These are phyloP conservation scores for Rosellinia necatrix DNA, from an alignment of 2,329 filamentous ascomycete species.

Conservation along the genomic window DNA sequence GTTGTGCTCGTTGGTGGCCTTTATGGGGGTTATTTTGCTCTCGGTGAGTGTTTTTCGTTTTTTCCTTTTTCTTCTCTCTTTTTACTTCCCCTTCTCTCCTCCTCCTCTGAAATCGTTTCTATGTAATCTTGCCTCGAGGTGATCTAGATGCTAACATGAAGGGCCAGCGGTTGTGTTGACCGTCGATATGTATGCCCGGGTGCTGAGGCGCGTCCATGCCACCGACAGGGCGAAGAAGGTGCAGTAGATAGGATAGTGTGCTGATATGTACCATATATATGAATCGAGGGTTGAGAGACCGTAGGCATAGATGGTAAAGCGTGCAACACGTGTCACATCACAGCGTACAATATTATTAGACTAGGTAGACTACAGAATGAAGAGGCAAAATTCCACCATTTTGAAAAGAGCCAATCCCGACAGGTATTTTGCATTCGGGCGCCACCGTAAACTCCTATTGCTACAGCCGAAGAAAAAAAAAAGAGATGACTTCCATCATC, in stretches of 20 bases:
- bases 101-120: too few species aligned
- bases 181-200: slow-evolving; percentile 59
- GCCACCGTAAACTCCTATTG: slow-evolving; percentile 26
- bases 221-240: slow-evolving; percentile 46
- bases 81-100: not conserved
- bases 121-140: too few species aligned
- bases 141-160: not conserved
- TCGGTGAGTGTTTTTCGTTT: slow-evolving; percentile 51
- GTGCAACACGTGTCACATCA: slow-evolving; percentile 5
- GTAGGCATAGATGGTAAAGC: too few species aligned
- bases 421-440: slow-evolving; percentile 22
- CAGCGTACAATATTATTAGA: slow-evolving; percentile 4
- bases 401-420: slow-evolving; percentile 7
- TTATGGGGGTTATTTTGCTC: slow-evolving; percentile 56
- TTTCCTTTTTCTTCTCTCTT: not conserved
- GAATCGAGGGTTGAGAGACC: not conserved
- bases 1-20: slow-evolving; percentile 51
- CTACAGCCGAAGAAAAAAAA: slow-evolving; percentile 26
- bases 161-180: slow-evolving; percentile 53
- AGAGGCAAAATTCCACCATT: not conserved
- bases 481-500: slow-evolving; percentile 8
- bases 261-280: not conserved
- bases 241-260: slow-evolving; percentile 42
- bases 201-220: slow-evolving; percentile 49
- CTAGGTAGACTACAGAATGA: too few species aligned